Conservation (phyloP, 2,329 filamentous ascomycete species). For the Venturia nashicola region DNA sequence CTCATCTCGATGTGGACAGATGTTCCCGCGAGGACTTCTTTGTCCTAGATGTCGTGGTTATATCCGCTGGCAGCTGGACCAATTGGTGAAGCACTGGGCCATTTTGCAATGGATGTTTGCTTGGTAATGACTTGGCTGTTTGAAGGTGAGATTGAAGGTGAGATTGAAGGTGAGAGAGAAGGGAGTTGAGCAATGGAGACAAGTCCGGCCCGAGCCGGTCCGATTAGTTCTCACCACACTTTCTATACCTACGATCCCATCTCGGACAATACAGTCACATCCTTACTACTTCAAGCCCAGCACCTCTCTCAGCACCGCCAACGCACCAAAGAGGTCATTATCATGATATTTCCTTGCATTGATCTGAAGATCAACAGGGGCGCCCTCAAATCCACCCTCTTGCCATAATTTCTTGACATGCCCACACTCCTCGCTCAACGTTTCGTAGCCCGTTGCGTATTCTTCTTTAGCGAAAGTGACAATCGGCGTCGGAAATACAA, state of each 20-base stretch:
- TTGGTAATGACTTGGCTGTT: too few species aligned
- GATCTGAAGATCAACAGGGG: conserved; percentile 16
- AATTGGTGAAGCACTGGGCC: too few species aligned
- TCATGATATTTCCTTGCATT: conserved; percentile 10
- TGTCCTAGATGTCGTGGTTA: too few species aligned
- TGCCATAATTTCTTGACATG: conserved; percentile 15
- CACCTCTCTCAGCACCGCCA: conserved; percentile 14
- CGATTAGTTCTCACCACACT: too few species aligned
- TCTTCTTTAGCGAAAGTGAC: conserved; percentile 11
- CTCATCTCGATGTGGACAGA: neutral
- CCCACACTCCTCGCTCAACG: conserved; percentile 14
- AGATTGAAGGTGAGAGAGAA: too few species aligned
- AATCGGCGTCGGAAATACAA: conserved; percentile 41
- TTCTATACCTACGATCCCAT: too few species aligned
- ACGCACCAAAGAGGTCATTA: conserved; percentile 10
- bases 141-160: too few species aligned
- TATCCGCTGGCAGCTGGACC: too few species aligned
- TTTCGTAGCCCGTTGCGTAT: conserved; percentile 12
- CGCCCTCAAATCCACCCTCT: conserved; percentile 12
- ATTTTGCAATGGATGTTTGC: too few species aligned
- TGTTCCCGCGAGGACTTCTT: neutral
- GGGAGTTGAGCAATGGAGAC: too few species aligned
- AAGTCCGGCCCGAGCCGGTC: too few species aligned
- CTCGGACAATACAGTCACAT: too few species aligned
- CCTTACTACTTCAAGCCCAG: conserved; percentile 10